Evolutionary conservation across 1,284 basidiomycete genomes (phyloP).

Genomic region (Trametes hirsuta): DNA sequence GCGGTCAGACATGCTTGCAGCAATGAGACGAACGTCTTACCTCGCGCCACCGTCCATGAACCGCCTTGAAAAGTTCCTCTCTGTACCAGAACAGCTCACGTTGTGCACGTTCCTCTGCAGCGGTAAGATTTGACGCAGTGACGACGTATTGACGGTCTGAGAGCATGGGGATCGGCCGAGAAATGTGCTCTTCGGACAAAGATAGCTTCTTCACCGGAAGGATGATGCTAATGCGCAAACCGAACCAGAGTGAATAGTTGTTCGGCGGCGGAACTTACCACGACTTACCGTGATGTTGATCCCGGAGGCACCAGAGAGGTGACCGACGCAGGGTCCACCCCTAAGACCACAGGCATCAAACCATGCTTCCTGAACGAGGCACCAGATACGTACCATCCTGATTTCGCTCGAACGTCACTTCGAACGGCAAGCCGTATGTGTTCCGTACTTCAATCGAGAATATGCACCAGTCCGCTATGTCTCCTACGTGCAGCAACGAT

Average conservation of each 20-base stretch:
- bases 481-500: conserved; percentile 44
- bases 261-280: neutral
- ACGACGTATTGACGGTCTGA: conserved; percentile 94
- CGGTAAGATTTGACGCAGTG: conserved; percentile 67
- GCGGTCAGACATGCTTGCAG: conserved; percentile 1
- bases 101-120: conserved; percentile 61
- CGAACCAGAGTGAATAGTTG: neutral
- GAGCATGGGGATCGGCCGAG: conserved; percentile 78
- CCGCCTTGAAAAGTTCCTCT: conserved; percentile 74
- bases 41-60: conserved; percentile 84
- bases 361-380: conserved; percentile 1
- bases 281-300: conserved; percentile 73
- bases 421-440: conserved; percentile 86
- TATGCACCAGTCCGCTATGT: conserved; percentile 76
- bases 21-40: conserved; percentile 42
- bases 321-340: conserved; percentile 44
- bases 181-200: conserved; percentile 59
- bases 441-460: conserved; percentile 89
- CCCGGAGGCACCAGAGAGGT: conserved; percentile 79
- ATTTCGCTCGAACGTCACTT: conserved; percentile 74
- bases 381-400: conserved; percentile 54
- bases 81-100: conserved; percentile 93
- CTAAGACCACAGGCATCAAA: conserved; percentile 33
- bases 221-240: conserved; percentile 58
- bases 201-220: conserved; percentile 77